Conservation (phyloP, 1,139 yeast genomes). For the Sugiyamaella novakii region DNA sequence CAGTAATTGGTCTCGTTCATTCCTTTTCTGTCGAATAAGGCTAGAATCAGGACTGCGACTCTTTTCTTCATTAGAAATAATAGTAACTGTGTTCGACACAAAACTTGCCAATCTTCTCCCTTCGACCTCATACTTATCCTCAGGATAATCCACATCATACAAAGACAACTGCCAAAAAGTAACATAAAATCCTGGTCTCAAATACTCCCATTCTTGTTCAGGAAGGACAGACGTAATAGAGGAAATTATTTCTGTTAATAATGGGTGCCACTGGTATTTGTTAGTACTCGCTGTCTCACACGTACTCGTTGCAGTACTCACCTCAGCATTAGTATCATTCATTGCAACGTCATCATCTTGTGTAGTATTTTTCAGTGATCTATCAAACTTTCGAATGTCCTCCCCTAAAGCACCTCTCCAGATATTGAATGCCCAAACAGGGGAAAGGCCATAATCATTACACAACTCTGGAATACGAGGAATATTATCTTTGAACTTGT, state of each 20-base stretch:
- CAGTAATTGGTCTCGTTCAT: constrained; percentile 29
- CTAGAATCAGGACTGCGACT: constrained; percentile 15
- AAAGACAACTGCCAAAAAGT: constrained; percentile 76
- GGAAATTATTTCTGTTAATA: constrained; percentile 33
- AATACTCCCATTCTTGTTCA: constrained; percentile 42
- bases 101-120: constrained; percentile 32
- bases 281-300: constrained; percentile 5
- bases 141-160: constrained; percentile 69
- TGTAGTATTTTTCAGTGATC: too few relatives aligned
- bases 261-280: constrained; percentile 34
- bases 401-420: constrained; percentile 61
- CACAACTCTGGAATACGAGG: constrained; percentile 53
- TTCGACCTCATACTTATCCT: constrained; percentile 55
- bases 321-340: constrained; percentile 19
- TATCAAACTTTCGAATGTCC: constrained; percentile 35
- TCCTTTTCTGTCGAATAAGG: constrained; percentile 23
- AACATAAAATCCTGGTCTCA: constrained; percentile 54
- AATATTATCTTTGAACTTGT: constrained; percentile 46
- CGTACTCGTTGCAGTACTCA: too few relatives aligned
- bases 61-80: constrained; percentile 3
- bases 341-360: constrained; percentile 10
- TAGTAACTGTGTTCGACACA: background rate
- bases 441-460: constrained; percentile 53
- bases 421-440: constrained; percentile 73
- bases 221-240: constrained; percentile 31